A percentile compares a stretch with the other conserved stretches of the same genome.
phyloP scores from a whole-genome alignment of 352 stramenopile genomes.

The Phytophthora idaei region DNA sequence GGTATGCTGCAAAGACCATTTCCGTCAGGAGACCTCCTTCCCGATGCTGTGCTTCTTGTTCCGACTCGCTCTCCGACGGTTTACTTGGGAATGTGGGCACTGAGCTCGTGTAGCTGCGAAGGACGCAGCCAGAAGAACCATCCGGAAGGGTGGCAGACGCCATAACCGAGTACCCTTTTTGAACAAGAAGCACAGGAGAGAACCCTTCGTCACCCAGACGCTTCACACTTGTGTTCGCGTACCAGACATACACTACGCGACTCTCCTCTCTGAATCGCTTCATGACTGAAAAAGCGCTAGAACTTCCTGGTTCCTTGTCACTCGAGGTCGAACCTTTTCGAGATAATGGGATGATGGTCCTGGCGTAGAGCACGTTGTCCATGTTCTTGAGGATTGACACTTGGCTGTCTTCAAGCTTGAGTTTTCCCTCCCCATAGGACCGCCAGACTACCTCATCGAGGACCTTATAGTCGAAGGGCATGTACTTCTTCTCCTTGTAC shows the following conservation, averaged over 20 bases:
- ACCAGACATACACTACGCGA: slow-evolving; percentile 28
- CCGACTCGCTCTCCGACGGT: slow-evolving; percentile 2
- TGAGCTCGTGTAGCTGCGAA: slow-evolving; percentile 38
- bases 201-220: neutral
- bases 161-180: slow-evolving; percentile 30
- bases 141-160: slow-evolving; percentile 26
- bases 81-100: slow-evolving; percentile 27
- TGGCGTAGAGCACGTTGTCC: slow-evolving; percentile 27
- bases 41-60: slow-evolving; percentile 28
- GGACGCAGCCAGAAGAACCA: slow-evolving; percentile 23
- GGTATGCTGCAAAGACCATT: slow-evolving; percentile 36
- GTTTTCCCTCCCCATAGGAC: slow-evolving; percentile 28
- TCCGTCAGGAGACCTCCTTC: slow-evolving; percentile 40
- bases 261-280: slow-evolving; percentile 32
- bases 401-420: slow-evolving; percentile 30
- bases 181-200: slow-evolving; percentile 26
- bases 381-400: slow-evolving; percentile 24
- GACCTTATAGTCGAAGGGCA: slow-evolving; percentile 39
- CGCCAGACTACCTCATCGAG: slow-evolving; percentile 44
- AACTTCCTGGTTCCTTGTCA: slow-evolving; percentile 22
- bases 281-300: slow-evolving; percentile 8
- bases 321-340: slow-evolving; percentile 7
- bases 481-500: slow-evolving; percentile 44
- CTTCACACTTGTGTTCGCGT: slow-evolving; percentile 17
- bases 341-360: slow-evolving; percentile 10